phyloP scores from a whole-genome alignment of 2,329 filamentous ascomycete species.

The Chalaropsis thielavioides region DNA sequence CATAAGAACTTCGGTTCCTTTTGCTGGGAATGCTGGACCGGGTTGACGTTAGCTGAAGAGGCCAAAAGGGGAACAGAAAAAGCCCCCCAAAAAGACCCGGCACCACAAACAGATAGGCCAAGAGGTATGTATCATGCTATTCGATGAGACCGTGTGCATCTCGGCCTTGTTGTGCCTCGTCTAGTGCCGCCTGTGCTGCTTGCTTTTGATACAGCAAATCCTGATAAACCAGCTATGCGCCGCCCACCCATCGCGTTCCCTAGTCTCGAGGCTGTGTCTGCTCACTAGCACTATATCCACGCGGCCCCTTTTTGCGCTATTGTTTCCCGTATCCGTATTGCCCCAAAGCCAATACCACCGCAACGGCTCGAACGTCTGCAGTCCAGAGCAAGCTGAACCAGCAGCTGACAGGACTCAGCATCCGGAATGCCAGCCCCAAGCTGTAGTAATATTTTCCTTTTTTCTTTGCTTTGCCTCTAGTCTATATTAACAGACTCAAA shows the following conservation, averaged over 20 bases:
- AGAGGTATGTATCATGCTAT: not conserved
- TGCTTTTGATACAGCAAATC: not conserved
- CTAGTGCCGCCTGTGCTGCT: not conserved
- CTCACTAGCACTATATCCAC: not conserved
- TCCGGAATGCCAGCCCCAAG: not conserved
- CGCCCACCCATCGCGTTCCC: too few species aligned
- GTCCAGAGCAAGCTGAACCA: not conserved
- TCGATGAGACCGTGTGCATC: not conserved
- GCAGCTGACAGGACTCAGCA: not conserved
- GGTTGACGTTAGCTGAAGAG: not conserved
- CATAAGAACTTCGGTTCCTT: constrained; percentile 3
- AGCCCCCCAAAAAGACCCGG: not conserved
- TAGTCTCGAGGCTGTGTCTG: not conserved
- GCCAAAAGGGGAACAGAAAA: not conserved
- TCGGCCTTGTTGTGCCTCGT: not conserved
- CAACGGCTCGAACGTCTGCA: not conserved
- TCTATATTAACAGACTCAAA: not conserved
- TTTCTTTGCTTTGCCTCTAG: not conserved
- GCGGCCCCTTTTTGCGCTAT: not conserved
- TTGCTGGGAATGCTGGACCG: not conserved
- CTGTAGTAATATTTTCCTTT: not conserved
- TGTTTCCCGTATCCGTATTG: not conserved
- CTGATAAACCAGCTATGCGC: too few species aligned
- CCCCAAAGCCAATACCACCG: not conserved
- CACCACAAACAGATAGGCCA: not conserved